A percentile compares a stretch with the other conserved stretches of the same genome.
phyloP scores from a whole-genome alignment of 2,329 filamentous ascomycete species.

The Scortechinia acanthostroma region DNA sequence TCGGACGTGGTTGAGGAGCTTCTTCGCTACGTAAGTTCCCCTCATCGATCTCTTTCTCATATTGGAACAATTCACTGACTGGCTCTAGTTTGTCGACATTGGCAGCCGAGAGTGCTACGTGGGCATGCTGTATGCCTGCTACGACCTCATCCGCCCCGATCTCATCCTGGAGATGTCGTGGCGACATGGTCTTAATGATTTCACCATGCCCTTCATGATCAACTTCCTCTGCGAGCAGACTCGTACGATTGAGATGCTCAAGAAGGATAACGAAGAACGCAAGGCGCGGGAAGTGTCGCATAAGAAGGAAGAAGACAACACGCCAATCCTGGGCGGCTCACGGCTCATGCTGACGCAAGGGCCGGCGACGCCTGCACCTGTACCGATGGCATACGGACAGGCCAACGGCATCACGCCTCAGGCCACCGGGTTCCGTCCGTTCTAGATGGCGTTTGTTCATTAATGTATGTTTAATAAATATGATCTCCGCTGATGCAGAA shows the following conservation, averaged over 20 bases:
- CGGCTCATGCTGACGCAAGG: slow-evolving; percentile 95
- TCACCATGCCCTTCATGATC: slow-evolving; percentile 99
- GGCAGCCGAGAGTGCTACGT: slow-evolving; percentile 98
- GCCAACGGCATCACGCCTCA: slow-evolving; percentile 86
- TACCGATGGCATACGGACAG: slow-evolving; percentile 46
- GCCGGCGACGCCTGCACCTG: slow-evolving; percentile 60
- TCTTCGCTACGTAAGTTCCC: slow-evolving; percentile 80
- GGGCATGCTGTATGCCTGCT: slow-evolving; percentile 98
- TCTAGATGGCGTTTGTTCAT: slow-evolving; percentile 24
- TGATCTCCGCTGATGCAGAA: background rate
- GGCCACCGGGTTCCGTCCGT: slow-evolving; percentile 67
- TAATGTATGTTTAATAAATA: slow-evolving; percentile 2
- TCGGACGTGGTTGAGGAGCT: slow-evolving; percentile 89
- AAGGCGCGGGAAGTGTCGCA: slow-evolving; percentile 67
- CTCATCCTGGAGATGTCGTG: slow-evolving; percentile 92
- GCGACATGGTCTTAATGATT: slow-evolving; percentile 89
- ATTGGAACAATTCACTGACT: slow-evolving; percentile 18
- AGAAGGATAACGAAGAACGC: slow-evolving; percentile 92
- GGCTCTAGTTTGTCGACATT: slow-evolving; percentile 85
- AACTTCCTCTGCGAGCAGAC: slow-evolving; percentile 91
- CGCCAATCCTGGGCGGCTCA: slow-evolving; percentile 81
- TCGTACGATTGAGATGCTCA: slow-evolving; percentile 73
- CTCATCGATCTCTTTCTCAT: slow-evolving; percentile 2
- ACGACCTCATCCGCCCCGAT: slow-evolving; percentile 90
- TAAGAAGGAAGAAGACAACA: slow-evolving; percentile 85